Base-by-base conservation (phyloP, 2,329 filamentous ascomycete species). In the Colletotrichum destructivum region DNA sequence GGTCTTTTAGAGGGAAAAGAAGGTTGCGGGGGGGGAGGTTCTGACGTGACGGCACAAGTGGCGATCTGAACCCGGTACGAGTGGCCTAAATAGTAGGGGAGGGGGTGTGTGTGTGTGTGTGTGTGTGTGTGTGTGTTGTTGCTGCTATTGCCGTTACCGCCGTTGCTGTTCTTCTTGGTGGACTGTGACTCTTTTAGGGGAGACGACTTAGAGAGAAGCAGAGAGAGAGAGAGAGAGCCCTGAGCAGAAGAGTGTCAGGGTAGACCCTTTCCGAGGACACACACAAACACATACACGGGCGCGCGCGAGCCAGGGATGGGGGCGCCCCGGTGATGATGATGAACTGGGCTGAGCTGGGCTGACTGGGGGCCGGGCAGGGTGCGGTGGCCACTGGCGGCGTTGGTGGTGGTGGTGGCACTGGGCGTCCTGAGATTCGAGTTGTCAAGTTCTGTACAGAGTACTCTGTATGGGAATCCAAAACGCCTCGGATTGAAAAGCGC, bases 11-110 rank as follows among this genome's bases (percentile, higher is more conserved):
- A 49, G 69, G 63, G 69, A 47, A 71, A 71, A 71, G 69, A 71
- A 71, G 69, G 69, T 69, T 71, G 69, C 65, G 69, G 65, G 64
- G 66, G 61, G 69, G 61, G 61, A 15, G 61, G 23, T 67, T 71
- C 69, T 71, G 69, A 71, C 65, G 69, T 69, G 69, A 71, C 69
- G 59, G 69, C 57, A 71, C 57, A 62, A 62, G 69, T 71, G 69
- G 69, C 69, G 69, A 71, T 71, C 69, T 69, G 59, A 71, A 69
- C 68, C 68, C 31, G 68, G 68, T 67, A 44, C 44, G 61, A 47
- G 31, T 35, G 44, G 7, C 61, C 31, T 54, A 12, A 12, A 21
- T 16, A 15, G 60, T 31, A 35, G 38, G 15, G 38, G 21, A 2
- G 35, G 23, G 23, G n/a, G 64, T 21, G 31, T 35, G 31, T 35